phyloP scores from a whole-genome alignment of 306 rosid species.

The Fragaria ananassa region DNA sequence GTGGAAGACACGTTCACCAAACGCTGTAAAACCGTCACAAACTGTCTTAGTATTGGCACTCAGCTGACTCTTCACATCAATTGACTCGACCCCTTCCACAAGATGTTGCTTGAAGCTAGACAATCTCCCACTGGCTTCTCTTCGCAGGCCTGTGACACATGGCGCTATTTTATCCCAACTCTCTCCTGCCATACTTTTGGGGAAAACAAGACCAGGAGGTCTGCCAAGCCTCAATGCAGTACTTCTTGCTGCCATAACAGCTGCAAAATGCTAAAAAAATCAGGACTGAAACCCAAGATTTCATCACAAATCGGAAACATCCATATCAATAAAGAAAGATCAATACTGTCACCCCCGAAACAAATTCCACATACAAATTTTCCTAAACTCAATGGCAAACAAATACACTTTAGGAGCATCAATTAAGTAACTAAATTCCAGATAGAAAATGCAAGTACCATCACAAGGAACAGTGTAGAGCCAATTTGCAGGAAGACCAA shows the following conservation, averaged over 20 bases:
- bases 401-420: constrained; percentile 5
- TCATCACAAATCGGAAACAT: constrained; percentile 2
- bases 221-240: constrained; percentile 43
- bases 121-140: constrained; percentile 51
- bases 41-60: constrained; percentile 39
- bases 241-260: constrained; percentile 49
- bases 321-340: constrained; percentile 3
- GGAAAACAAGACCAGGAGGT: constrained; percentile 32
- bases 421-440: neutral
- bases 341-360: neutral
- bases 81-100: constrained; percentile 43
- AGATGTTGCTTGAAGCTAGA: constrained; percentile 41
- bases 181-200: constrained; percentile 29
- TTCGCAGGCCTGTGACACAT: constrained; percentile 44
- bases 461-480: constrained; percentile 49
- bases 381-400: neutral
- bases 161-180: constrained; percentile 45
- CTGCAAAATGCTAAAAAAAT: constrained; percentile 35
- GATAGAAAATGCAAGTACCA: constrained; percentile 37
- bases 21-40: constrained; percentile 40
- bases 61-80: constrained; percentile 45
- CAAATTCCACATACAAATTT: neutral
- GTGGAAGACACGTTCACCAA: constrained; percentile 42
- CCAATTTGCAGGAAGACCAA: constrained; percentile 76
- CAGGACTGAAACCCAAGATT: constrained; percentile 13